Percentiles rank a stretch among this genome's conserved stretches.
These are phyloP conservation scores for Beverwykella pulmonaria DNA, from an alignment of 495 filamentous ascomycete species.

Conservation along the genomic window DNA sequence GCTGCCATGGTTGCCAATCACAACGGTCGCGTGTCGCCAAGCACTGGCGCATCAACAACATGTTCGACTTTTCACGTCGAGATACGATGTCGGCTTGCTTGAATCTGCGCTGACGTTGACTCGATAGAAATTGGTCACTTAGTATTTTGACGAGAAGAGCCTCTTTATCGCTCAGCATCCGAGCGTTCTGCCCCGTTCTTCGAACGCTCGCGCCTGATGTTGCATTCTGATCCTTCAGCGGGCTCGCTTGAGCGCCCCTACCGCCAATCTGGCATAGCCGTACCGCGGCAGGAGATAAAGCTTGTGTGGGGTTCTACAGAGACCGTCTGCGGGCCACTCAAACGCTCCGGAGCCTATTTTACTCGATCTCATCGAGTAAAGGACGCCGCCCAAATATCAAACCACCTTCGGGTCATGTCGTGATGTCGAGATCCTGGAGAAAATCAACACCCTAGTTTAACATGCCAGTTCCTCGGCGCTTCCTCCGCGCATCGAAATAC, in stretches of 20 bases:
- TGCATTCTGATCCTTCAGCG: slow-evolving; percentile 1
- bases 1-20: background rate
- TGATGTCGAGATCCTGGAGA: background rate
- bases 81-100: slow-evolving; percentile 4
- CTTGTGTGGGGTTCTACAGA: slow-evolving; percentile 7
- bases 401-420: background rate
- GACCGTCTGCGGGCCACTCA: background rate
- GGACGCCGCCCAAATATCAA: background rate
- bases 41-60: background rate
- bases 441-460: background rate
- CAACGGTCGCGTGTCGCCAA: background rate
- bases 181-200: background rate
- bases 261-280: background rate
- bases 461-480: background rate
- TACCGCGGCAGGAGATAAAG: slow-evolving; percentile 1
- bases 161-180: slow-evolving; percentile 14
- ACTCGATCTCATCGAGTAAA: slow-evolving; percentile 21
- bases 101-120: background rate
- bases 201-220: background rate
- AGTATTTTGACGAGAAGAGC: background rate
- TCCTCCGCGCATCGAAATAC: slow-evolving; percentile 1
- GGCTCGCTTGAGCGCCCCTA: background rate
- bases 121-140: slow-evolving; percentile 9
- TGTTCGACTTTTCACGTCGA: background rate
- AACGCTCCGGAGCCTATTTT: background rate